Evolutionary conservation across 2,329 filamentous ascomycete species (phyloP).

Genomic region (Colletotrichum ledebouriae): DNA sequence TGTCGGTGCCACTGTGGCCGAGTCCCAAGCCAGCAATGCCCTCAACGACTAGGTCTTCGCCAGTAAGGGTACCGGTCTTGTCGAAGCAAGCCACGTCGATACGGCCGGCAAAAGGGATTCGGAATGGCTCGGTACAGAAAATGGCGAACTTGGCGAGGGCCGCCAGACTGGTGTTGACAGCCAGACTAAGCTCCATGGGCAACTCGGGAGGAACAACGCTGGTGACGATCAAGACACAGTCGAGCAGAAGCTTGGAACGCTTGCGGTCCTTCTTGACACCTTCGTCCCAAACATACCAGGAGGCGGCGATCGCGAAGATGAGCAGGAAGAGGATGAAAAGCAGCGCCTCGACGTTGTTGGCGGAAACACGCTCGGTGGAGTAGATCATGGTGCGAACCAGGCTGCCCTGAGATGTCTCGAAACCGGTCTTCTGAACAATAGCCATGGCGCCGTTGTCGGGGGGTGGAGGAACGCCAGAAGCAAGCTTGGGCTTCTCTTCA

Average conservation of each 20-base stretch:
- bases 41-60: slow-evolving; percentile 96
- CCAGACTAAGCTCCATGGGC: slow-evolving; percentile 97
- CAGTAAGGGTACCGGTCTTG: slow-evolving; percentile 97
- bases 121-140: slow-evolving; percentile 98
- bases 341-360: slow-evolving; percentile 96
- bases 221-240: slow-evolving; percentile 97
- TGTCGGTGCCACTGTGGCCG: slow-evolving; percentile 74
- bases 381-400: slow-evolving; percentile 99
- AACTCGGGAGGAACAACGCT: slow-evolving; percentile 98
- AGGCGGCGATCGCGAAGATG: slow-evolving; percentile 95
- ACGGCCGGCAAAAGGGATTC: slow-evolving; percentile 94
- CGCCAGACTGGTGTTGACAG: slow-evolving; percentile 96
- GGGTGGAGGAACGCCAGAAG: slow-evolving; percentile 83
- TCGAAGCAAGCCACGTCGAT: slow-evolving; percentile 98
- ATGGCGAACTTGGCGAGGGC: slow-evolving; percentile 96
- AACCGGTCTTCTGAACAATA: slow-evolving; percentile 95
- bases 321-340: slow-evolving; percentile 97
- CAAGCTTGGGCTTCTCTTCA: slow-evolving; percentile 78
- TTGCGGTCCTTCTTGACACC: slow-evolving; percentile 95
- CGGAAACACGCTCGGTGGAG: slow-evolving; percentile 98
- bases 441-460: slow-evolving; percentile 96
- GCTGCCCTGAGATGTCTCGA: slow-evolving; percentile 98
- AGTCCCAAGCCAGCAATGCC: slow-evolving; percentile 92
- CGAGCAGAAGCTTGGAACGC: slow-evolving; percentile 94
- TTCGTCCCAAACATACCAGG: slow-evolving; percentile 99